Evolutionary conservation across 139 green algal species (phyloP).

Genomic region (Pleodorina starrii): DNA sequence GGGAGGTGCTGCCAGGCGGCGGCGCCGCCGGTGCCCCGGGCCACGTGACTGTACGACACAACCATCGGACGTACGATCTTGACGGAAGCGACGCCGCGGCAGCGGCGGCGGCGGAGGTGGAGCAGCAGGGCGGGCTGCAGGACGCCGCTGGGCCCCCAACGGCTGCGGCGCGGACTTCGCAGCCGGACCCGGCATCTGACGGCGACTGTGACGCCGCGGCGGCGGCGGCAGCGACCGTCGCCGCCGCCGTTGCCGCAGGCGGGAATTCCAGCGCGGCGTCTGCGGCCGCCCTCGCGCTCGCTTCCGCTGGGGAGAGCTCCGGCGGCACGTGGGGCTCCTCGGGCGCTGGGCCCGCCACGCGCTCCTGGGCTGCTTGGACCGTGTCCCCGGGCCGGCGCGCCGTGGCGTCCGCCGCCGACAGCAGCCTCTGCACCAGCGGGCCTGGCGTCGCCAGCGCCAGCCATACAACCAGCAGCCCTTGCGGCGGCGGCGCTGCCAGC

Average conservation of each 20-base stretch:
- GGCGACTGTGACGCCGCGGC: too few relatives aligned
- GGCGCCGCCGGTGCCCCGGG: not conserved
- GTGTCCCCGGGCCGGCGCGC: not conserved
- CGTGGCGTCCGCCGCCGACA: not conserved
- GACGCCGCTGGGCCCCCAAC: too few relatives aligned
- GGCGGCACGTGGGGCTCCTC: conserved; percentile 1
- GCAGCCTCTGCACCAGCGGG: not conserved
- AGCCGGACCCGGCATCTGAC: too few relatives aligned
- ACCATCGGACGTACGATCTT: not conserved
- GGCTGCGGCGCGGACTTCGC: too few relatives aligned
- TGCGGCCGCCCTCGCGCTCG: not conserved
- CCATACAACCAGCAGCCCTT: not conserved
- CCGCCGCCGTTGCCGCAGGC: too few relatives aligned
- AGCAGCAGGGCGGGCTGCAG: not conserved
- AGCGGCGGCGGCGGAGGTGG: not conserved
- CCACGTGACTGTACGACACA: conserved; percentile 8
- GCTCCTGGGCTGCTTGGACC: not conserved
- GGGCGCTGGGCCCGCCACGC: not conserved
- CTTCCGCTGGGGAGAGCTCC: too few relatives aligned
- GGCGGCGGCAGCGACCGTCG: too few relatives aligned
- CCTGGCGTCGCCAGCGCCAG: not conserved
- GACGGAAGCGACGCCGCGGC: not conserved
- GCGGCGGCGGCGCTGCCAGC: not conserved
- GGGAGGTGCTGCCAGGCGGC: not conserved
- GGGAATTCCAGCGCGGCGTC: too few relatives aligned